Base-by-base conservation (phyloP, 140 eudicot genomes). In the Ambrosia hybrid region DNA sequence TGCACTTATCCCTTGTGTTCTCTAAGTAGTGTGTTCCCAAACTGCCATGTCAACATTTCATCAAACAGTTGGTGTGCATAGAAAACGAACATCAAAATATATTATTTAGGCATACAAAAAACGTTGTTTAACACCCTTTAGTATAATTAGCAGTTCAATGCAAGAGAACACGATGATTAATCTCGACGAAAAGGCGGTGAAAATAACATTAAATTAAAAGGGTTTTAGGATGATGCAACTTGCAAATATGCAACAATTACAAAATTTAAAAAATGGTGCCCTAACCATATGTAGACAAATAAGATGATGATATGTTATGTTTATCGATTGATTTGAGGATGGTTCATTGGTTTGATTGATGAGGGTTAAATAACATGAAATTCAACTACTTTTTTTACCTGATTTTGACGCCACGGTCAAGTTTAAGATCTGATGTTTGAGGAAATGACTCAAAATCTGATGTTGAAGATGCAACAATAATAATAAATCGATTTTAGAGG, bases 391-490 rank as follows among this genome's bases (percentile, higher is more conserved):
- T 38, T 48, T 48, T 39, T 64, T 64, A 64, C 68, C 68, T 64
- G 51, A 64, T 64, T 64, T 64, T 64, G 68, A 64, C 33, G 68
- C 51, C 68, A 39, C 51, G 14, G n/a, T 64, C 51, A 14, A 15
- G 15, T 37, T 62, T 14, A 37, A n/a, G 46, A 0, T 63, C 49
- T 38, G 68, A 12, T 36, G n/a, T 12, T 14, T 2, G 68, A 2
- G 26, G 30, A 15, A n/a, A 6, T 37, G 30, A 37, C 48, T 37
- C 68, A 37, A 62, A 62, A 62, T 62, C 10, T 37, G 36, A 64
- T 13, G 13, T 64, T 64, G 52, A 64, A 39, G 67, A 39, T 64
- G 2, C n/a, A 6, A n/a, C 34, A 30, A 30, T 30, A 30, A 30
- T 30, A 1, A 30, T 7, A 64, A 1, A 64, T 38, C 34, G 37